Evolutionary conservation across 805 yeast genomes (phyloP), one percentile per base, ranked within the genome.

Genomic region (Metschnikowia baotianmanensis): DNA sequence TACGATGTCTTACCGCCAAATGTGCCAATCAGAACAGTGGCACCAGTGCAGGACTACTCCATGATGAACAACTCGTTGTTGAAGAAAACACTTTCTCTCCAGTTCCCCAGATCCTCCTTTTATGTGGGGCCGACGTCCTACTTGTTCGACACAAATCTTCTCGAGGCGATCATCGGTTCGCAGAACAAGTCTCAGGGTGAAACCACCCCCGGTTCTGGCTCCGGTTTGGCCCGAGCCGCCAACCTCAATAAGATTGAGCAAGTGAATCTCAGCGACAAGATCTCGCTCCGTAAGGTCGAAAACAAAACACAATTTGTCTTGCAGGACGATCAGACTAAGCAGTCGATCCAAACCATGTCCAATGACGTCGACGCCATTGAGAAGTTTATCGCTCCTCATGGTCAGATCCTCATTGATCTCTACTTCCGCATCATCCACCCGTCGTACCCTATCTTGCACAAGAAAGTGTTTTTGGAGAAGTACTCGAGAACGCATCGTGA

Each of bases 351-450:
- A 46, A 71, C 76, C 30, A 81, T 90, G 64, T 85, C 86, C 34
- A 75, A 77, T 45, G 89, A 83, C 46, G 84, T 86, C 8, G 96
- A 91, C 57, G 76, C 82, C 19, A 86, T 91, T 6, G 98, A 91
- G 59, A 72, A 78, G 47, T 73, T 86, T 36, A 86, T 91, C 15
- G 83, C 91, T n/a, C 98, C 99, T 0, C 89, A 88, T 61, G 98
- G 98, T 1, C 85, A 82, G 47, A 77, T 82, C 9, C 67, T 87
- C 39, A 79, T 87, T 26, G 88, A 86, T 50, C 72, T 88, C 11
- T 89, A 88, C 56, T 89, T 89, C 63, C 76, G 89, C 47, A 77
- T 86, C 13, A 81, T 90, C 24, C 98, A 91, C 56, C 97, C 97
- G 0, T 81, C 87, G 3, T 87, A 87, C 62, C 99, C 98, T 0